Conservation (phyloP, 305 asterid species). For the Ajuga reptans region DNA sequence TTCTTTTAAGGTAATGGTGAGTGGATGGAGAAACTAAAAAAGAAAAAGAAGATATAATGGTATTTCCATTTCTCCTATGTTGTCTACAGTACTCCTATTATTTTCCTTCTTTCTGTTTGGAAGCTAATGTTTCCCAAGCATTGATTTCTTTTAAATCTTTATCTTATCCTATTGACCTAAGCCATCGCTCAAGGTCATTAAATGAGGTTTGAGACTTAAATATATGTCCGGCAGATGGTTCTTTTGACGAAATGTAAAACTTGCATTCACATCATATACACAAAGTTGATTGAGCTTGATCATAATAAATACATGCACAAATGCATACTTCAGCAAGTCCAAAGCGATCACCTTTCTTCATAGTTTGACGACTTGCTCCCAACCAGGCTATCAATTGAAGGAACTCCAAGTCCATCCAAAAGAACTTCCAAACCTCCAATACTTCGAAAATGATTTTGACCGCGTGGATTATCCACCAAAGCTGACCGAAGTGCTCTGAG, state of each 20-base stretch:
- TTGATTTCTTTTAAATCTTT: neutral
- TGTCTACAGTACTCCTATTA: neutral
- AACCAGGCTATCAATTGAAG: slow-evolving; percentile 51
- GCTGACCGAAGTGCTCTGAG: slow-evolving; percentile 82
- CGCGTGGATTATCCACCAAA: slow-evolving; percentile 80
- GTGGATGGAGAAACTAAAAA: neutral
- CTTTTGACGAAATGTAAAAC: neutral
- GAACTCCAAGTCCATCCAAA: slow-evolving; percentile 87
- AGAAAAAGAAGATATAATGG: too few species aligned
- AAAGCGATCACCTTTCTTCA: slow-evolving; percentile 44
- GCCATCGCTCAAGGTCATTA: neutral
- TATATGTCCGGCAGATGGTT: neutral
- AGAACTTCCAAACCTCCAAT: slow-evolving; percentile 97
- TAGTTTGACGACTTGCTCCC: slow-evolving; percentile 37
- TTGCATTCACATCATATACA: neutral
- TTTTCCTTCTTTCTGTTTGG: neutral
- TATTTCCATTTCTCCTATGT: too few species aligned
- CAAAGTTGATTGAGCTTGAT: neutral
- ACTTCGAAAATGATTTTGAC: slow-evolving; percentile 98
- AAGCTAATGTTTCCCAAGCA: neutral
- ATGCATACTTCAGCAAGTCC: slow-evolving; percentile 22
- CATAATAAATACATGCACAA: slow-evolving; percentile 14
- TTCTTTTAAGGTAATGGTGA: neutral
- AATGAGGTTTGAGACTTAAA: neutral
- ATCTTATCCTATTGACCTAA: neutral